These are phyloP conservation scores for Oryza glaberrima DNA, from an alignment of 176 grass and related monocot genomes.

Conservation along the genomic window DNA sequence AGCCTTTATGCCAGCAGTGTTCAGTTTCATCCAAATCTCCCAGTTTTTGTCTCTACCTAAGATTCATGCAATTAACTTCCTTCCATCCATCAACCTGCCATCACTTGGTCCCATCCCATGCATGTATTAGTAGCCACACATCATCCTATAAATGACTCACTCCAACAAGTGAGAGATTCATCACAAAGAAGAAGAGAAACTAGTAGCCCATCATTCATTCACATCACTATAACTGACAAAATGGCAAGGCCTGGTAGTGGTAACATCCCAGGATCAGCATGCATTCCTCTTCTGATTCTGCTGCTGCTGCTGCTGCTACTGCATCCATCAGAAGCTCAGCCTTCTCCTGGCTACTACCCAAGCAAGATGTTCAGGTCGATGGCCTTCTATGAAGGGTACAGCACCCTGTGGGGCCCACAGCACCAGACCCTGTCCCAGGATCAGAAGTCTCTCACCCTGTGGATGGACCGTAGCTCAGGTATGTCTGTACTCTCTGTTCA, in stretches of 20 bases:
- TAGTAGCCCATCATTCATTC: too few relatives aligned
- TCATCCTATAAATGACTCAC: slow-evolving; percentile 19
- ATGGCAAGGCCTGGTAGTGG: slow-evolving; percentile 14
- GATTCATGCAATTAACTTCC: neutral
- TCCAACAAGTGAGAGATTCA: neutral
- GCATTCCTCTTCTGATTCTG: slow-evolving; percentile 25
- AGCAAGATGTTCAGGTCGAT: slow-evolving; percentile 36
- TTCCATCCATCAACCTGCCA: slow-evolving; percentile 14
- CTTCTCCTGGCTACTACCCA: slow-evolving; percentile 57
- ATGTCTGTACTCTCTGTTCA: neutral
- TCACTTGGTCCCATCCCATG: neutral
- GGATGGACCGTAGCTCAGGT: slow-evolving; percentile 61
- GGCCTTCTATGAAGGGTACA: slow-evolving; percentile 53
- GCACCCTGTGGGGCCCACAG: slow-evolving; percentile 64
- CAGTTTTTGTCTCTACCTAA: neutral
- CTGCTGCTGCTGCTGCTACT: neutral
- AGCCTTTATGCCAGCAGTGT: neutral
- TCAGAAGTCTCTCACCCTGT: slow-evolving; percentile 44
- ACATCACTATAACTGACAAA: neutral
- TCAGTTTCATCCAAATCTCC: neutral
- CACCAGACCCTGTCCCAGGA: slow-evolving; percentile 47
- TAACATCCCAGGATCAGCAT: neutral
- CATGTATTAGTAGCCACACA: neutral
- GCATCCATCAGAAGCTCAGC: slow-evolving; percentile 40
- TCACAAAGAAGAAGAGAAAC: neutral